These are phyloP conservation scores for Quercus phellos DNA, from an alignment of 331 rosid genomes.

Conservation along the genomic window DNA sequence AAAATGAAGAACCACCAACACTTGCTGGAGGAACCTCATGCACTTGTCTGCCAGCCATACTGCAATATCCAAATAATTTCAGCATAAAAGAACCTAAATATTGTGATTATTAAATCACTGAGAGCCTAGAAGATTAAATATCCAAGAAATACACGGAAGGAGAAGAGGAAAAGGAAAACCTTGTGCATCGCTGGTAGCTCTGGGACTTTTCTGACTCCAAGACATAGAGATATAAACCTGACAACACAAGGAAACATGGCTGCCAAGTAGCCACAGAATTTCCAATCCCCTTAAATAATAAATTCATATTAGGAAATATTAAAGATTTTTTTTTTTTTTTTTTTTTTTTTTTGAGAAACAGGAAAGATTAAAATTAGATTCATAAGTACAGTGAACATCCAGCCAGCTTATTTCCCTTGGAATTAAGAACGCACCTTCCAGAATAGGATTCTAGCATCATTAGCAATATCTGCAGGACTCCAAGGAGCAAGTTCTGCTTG, in stretches of 20 bases:
- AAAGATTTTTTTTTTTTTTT: neutral
- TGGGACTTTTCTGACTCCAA: slow-evolving; percentile 70
- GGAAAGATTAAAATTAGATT: slow-evolving; percentile 2
- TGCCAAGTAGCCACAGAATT: slow-evolving; percentile 95
- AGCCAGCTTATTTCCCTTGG: neutral
- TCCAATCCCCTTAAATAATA: slow-evolving; percentile 73
- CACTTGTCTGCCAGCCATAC: slow-evolving; percentile 93
- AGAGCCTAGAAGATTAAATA: neutral
- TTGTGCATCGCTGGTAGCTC: slow-evolving; percentile 70
- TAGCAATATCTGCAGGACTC: slow-evolving; percentile 62
- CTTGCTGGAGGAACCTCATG: slow-evolving; percentile 70
- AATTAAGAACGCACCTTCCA: slow-evolving; percentile 66
- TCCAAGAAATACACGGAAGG: neutral
- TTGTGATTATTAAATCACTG: neutral
- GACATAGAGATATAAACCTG: slow-evolving; percentile 67
- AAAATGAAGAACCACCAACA: slow-evolving; percentile 73
- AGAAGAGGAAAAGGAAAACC: slow-evolving; percentile 32
- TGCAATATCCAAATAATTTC: slow-evolving; percentile 34
- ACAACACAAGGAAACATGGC: slow-evolving; percentile 75
- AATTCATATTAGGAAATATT: slow-evolving; percentile 4
- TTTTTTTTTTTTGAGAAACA: neutral
- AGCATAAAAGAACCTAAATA: neutral
- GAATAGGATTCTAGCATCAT: slow-evolving; percentile 78
- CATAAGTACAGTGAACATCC: neutral
- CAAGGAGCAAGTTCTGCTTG: slow-evolving; percentile 56